These are phyloP conservation scores for Auriculariales sp. DNA, from an alignment of 768 basidiomycete species.

Conservation along the genomic window DNA sequence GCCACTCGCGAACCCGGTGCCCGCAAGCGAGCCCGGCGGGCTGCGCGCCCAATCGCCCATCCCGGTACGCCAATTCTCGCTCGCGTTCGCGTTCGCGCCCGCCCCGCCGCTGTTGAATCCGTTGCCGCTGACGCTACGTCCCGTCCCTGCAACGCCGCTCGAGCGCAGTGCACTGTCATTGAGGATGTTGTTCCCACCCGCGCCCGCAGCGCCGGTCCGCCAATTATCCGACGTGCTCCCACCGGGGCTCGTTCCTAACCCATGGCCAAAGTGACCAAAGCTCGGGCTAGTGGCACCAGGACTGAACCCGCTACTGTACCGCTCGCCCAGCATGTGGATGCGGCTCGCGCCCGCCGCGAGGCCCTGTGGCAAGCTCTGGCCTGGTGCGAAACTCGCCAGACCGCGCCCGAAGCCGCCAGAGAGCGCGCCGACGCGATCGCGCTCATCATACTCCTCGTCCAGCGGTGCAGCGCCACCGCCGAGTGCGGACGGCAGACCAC, in stretches of 20 bases:
- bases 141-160: slow-evolving; percentile 17
- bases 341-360: slow-evolving; percentile 83
- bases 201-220: not conserved
- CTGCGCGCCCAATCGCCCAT: slow-evolving; percentile 7
- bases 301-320: slow-evolving; percentile 20
- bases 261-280: slow-evolving; percentile 16
- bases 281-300: slow-evolving; percentile 18
- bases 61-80: too few species aligned
- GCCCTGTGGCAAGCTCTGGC: slow-evolving; percentile 82
- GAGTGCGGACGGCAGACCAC: too few species aligned
- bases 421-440: not conserved
- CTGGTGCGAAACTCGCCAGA: slow-evolving; percentile 76
- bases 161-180: slow-evolving; percentile 17
- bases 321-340: slow-evolving; percentile 55
- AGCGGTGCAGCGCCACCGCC: not conserved
- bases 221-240: slow-evolving; percentile 16
- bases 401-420: slow-evolving; percentile 42
- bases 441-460: too few species aligned
- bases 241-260: slow-evolving; percentile 9
- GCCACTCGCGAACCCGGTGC: slow-evolving; percentile 4
- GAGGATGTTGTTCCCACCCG: slow-evolving; percentile 14
- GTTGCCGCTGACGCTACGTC: not conserved
- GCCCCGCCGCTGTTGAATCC: not conserved
- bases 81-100: too few species aligned
- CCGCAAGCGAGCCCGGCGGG: not conserved